A percentile compares a stretch with the other conserved stretches of the same genome.
These are phyloP conservation scores for Cladosporium sp. DNA, from an alignment of 2,329 filamentous ascomycete genomes.

Conservation along the genomic window DNA sequence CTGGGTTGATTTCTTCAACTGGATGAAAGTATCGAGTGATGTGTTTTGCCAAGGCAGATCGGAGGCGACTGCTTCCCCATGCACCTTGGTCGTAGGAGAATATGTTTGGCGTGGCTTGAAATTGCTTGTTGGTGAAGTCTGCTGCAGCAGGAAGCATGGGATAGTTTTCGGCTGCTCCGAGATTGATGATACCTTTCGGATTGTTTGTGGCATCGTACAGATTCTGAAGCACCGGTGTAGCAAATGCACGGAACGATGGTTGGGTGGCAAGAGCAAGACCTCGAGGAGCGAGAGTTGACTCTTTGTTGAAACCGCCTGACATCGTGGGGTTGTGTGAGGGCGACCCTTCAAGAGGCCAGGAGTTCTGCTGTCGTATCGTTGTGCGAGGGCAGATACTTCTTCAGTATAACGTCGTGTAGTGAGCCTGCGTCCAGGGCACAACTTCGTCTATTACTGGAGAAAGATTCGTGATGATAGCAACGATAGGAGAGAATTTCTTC, in stretches of 20 bases:
- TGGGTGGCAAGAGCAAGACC: slow-evolving; percentile 6
- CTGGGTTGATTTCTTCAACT: slow-evolving; percentile 28
- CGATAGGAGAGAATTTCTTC: no score
- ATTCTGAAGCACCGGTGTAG: slow-evolving; percentile 16
- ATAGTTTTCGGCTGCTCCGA: slow-evolving; percentile 29
- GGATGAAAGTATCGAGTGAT: slow-evolving; percentile 41
- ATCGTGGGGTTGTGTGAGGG: not conserved
- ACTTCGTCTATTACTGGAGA: no score
- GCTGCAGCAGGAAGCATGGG: slow-evolving; percentile 14
- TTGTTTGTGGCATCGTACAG: slow-evolving; percentile 25
- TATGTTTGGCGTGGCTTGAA: not conserved
- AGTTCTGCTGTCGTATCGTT: not conserved
- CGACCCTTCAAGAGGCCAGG: no score
- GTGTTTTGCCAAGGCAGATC: slow-evolving; percentile 37
- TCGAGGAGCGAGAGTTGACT: slow-evolving; percentile 6
- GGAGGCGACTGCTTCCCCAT: slow-evolving; percentile 36
- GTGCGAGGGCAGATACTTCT: not conserved
- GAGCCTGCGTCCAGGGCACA: no score
- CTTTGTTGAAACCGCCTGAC: not conserved
- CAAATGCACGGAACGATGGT: slow-evolving; percentile 15
- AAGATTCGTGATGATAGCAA: no score
- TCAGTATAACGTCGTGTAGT: no score
- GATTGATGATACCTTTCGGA: slow-evolving; percentile 28
- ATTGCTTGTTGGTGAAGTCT: slow-evolving; percentile 8
- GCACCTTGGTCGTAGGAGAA: slow-evolving; percentile 38